Conservation (phyloP, 2,329 filamentous ascomycete species). For the Neonectria ditissima region DNA sequence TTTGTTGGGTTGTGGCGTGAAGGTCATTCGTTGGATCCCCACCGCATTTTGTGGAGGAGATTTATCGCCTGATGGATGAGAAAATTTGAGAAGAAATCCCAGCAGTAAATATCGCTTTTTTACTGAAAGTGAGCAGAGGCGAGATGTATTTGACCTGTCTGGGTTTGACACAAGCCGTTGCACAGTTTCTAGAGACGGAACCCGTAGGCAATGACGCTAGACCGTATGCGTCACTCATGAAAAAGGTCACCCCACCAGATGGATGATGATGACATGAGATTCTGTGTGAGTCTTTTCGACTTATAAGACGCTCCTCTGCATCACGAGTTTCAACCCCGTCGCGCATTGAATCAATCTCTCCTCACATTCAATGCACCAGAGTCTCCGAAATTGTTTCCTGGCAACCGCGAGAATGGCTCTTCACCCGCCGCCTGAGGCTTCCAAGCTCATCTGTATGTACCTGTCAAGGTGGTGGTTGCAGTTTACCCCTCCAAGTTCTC, state of each 20-base stretch:
- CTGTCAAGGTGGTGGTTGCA: background rate
- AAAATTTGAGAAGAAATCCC: background rate
- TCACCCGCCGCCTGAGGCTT: constrained; percentile 52
- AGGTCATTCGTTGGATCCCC: constrained; percentile 1
- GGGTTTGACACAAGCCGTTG: background rate
- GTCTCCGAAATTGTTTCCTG: constrained; percentile 31
- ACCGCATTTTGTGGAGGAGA: background rate
- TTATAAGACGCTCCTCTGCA: constrained; percentile 20
- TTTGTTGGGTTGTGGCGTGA: constrained; percentile 17
- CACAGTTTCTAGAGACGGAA: background rate
- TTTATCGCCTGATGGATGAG: background rate
- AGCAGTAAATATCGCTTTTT: background rate
- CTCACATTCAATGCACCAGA: constrained; percentile 40
- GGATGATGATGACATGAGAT: background rate
- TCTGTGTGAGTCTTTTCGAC: constrained; percentile 24
- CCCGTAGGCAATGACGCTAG: constrained; percentile 6
- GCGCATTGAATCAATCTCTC: background rate
- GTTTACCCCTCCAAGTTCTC: constrained; percentile 14
- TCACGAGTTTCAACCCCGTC: background rate
- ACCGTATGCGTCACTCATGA: constrained; percentile 5
- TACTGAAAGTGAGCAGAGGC: background rate
- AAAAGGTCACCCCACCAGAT: constrained; percentile 32
- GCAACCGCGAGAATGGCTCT: constrained; percentile 58
- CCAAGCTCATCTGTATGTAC: constrained; percentile 63
- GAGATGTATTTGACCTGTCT: background rate